Evolutionary conservation across 306 rosid species (phyloP).

Genomic region (Citrullus amarus): DNA sequence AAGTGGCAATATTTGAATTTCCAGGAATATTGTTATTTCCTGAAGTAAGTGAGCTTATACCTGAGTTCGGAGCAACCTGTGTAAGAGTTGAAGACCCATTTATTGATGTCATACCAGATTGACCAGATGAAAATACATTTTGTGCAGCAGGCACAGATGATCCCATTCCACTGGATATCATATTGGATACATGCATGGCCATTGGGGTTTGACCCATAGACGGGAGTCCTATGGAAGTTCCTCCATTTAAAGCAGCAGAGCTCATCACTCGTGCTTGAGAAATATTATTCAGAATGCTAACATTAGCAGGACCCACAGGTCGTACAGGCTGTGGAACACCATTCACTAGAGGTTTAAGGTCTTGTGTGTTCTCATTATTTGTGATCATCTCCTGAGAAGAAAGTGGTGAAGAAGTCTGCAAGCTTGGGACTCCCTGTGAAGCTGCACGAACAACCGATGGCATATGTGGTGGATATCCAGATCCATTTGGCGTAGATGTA

Average conservation of each 20-base stretch:
- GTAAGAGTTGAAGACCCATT: slow-evolving; percentile 59
- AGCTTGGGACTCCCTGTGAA: slow-evolving; percentile 69
- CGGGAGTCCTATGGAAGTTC: slow-evolving; percentile 64
- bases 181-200: slow-evolving; percentile 87
- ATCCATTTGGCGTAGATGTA: slow-evolving; percentile 62
- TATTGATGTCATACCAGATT: slow-evolving; percentile 39
- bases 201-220: slow-evolving; percentile 77
- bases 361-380: slow-evolving; percentile 61
- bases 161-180: slow-evolving; percentile 96
- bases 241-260: slow-evolving; percentile 65
- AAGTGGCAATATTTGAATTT: slow-evolving; percentile 62
- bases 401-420: slow-evolving; percentile 83
- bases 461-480: slow-evolving; percentile 60
- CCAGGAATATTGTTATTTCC: slow-evolving; percentile 58
- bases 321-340: slow-evolving; percentile 53
- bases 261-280: slow-evolving; percentile 75
- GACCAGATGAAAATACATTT: slow-evolving; percentile 75
- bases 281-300: slow-evolving; percentile 72
- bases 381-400: slow-evolving; percentile 75
- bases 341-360: slow-evolving; percentile 61
- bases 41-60: slow-evolving; percentile 51
- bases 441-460: slow-evolving; percentile 57
- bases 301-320: slow-evolving; percentile 63
- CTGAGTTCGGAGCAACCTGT: slow-evolving; percentile 70
- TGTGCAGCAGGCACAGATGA: slow-evolving; percentile 76